A percentile compares a stretch with the other conserved stretches of the same genome.
These are phyloP conservation scores for Penicillium arizonense DNA, from an alignment of 495 filamentous ascomycete genomes.

Conservation along the genomic window DNA sequence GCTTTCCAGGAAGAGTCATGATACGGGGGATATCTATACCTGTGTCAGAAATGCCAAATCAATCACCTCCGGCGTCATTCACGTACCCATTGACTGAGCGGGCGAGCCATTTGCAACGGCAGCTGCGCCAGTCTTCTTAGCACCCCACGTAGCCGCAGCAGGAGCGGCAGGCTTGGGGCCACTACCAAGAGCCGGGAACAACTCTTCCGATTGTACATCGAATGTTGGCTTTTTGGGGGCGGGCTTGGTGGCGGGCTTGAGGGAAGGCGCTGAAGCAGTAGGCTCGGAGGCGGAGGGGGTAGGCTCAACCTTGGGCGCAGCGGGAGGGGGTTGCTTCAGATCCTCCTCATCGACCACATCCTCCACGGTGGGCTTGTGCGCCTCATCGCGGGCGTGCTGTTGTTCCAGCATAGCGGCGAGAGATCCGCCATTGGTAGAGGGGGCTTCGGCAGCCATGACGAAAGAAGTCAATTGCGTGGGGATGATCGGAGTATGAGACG, in stretches of 20 bases:
- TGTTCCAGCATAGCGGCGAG: slow-evolving; percentile 76
- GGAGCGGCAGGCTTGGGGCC: slow-evolving; percentile 61
- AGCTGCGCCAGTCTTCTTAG: slow-evolving; percentile 53
- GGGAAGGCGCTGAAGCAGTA: slow-evolving; percentile 20
- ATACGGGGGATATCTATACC: slow-evolving; percentile 49
- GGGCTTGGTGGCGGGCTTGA: slow-evolving; percentile 37
- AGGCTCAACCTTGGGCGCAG: slow-evolving; percentile 37
- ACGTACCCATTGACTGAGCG: slow-evolving; percentile 46
- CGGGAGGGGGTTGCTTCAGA: slow-evolving; percentile 55
- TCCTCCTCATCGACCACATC: slow-evolving; percentile 82
- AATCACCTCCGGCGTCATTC: not conserved
- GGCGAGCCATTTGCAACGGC: slow-evolving; percentile 58
- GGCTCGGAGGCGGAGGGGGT: slow-evolving; percentile 17
- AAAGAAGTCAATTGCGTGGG: slow-evolving; percentile 8
- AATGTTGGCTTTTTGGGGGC: slow-evolving; percentile 51
- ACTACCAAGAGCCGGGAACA: slow-evolving; percentile 84
- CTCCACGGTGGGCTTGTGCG: slow-evolving; percentile 71
- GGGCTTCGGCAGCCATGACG: slow-evolving; percentile 48
- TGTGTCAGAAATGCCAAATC: slow-evolving; percentile 1
- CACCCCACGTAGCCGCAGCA: slow-evolving; percentile 68
- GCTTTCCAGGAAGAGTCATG: slow-evolving; percentile 73
- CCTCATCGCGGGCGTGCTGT: slow-evolving; percentile 65
- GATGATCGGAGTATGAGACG: slow-evolving; percentile 2
- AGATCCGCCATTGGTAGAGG: slow-evolving; percentile 40
- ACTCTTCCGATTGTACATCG: slow-evolving; percentile 82